A percentile compares a stretch with the other conserved stretches of the same genome.
Evolutionary conservation across 1,139 yeast species (phyloP).

Genomic region (Blastobotrys elegans): DNA sequence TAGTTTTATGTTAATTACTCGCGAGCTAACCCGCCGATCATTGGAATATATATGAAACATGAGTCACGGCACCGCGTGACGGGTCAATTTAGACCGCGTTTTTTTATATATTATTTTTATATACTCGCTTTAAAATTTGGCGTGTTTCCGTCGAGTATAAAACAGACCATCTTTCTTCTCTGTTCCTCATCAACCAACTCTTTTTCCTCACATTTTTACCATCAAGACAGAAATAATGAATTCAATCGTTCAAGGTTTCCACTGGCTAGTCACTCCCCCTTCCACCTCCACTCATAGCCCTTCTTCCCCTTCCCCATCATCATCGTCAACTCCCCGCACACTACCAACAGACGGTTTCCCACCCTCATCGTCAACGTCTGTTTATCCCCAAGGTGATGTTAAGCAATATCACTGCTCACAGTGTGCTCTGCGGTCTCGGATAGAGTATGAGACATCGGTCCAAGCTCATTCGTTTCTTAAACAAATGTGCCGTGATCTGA

Average conservation of each 20-base stretch:
- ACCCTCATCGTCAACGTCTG: not conserved
- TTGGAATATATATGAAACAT: too few relatives aligned
- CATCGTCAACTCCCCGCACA: not conserved
- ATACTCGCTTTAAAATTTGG: too few relatives aligned
- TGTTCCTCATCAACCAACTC: not conserved
- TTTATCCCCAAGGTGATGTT: not conserved
- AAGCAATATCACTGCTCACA: not conserved
- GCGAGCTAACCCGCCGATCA: too few relatives aligned
- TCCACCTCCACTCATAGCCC: not conserved
- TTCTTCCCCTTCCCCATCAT: not conserved
- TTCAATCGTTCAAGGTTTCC: slow-evolving; percentile 5
- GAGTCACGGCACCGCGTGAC: too few relatives aligned
- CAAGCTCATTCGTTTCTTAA: slow-evolving; percentile 3
- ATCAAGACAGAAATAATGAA: slow-evolving; percentile 1
- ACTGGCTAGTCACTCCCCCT: slow-evolving; percentile 9
- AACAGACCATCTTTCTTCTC: not conserved
- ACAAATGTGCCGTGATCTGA: not conserved
- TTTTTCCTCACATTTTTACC: too few relatives aligned
- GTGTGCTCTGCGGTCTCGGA: slow-evolving; percentile 5
- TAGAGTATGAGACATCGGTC: slow-evolving; percentile 5
- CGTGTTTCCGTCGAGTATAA: too few relatives aligned
- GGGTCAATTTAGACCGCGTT: too few relatives aligned
- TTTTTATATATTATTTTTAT: too few relatives aligned
- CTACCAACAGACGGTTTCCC: not conserved
- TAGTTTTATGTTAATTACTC: too few relatives aligned